These are phyloP conservation scores for Cyberlindnera americana DNA, from an alignment of 805 yeast species.

Conservation along the genomic window DNA sequence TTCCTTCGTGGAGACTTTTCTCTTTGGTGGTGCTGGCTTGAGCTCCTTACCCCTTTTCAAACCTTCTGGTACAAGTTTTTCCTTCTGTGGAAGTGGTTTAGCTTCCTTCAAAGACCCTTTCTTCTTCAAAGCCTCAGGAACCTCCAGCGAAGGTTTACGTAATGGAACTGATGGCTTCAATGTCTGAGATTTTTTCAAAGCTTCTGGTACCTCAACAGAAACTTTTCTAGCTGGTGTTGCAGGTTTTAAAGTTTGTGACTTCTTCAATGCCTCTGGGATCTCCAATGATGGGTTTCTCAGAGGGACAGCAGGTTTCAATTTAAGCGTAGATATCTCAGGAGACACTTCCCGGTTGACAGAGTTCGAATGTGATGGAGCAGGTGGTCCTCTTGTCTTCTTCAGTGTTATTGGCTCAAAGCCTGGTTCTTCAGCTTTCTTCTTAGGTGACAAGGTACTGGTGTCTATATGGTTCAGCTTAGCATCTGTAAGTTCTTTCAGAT, in stretches of 20 bases:
- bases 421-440: neutral
- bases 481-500: slow-evolving; percentile 15
- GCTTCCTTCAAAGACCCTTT: slow-evolving; percentile 7
- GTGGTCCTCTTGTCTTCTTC: slow-evolving; percentile 23
- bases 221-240: slow-evolving; percentile 21
- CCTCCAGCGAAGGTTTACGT: slow-evolving; percentile 20
- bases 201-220: slow-evolving; percentile 22
- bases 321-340: neutral
- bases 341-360: neutral
- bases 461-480: slow-evolving; percentile 19
- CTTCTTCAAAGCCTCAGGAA: slow-evolving; percentile 23
- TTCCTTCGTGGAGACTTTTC: slow-evolving; percentile 18
- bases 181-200: slow-evolving; percentile 13
- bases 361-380: slow-evolving; percentile 9
- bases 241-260: slow-evolving; percentile 20
- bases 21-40: slow-evolving; percentile 18
- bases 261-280: slow-evolving; percentile 22
- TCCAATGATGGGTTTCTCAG: slow-evolving; percentile 16
- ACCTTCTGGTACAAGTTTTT: slow-evolving; percentile 16
- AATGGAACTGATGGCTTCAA: slow-evolving; percentile 24
- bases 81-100: slow-evolving; percentile 9
- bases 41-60: slow-evolving; percentile 8
- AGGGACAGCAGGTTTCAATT: slow-evolving; percentile 10
- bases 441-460: slow-evolving; percentile 1
- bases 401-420: slow-evolving; percentile 13